Evolutionary conservation across 2,329 filamentous ascomycete species (phyloP).

Genomic region (Diaporthe australafricana): DNA sequence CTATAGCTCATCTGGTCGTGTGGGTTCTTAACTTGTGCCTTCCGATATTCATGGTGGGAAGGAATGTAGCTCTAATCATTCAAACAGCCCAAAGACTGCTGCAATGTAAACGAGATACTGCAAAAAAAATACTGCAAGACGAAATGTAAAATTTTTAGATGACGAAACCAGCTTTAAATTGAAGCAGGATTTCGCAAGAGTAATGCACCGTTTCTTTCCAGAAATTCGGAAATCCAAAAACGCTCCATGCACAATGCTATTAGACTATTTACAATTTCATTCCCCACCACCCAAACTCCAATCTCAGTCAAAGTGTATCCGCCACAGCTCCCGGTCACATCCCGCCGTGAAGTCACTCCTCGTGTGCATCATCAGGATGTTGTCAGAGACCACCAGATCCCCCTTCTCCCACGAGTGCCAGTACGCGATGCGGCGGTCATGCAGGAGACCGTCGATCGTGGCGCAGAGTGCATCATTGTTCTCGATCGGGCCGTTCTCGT

Average conservation of each 20-base stretch:
- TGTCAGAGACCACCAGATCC: slow-evolving; percentile 65
- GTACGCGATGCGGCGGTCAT: slow-evolving; percentile 62
- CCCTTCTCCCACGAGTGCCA: slow-evolving; percentile 66
- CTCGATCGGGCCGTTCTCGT: slow-evolving; percentile 4
- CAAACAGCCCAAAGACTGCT: too few species aligned
- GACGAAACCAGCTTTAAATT: too few species aligned
- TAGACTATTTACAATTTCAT: neutral
- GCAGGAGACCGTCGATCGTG: slow-evolving; percentile 55
- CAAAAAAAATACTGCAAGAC: too few species aligned
- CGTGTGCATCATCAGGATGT: slow-evolving; percentile 61
- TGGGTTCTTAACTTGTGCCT: too few species aligned
- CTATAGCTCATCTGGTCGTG: too few species aligned
- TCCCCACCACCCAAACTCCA: too few species aligned
- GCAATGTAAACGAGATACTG: too few species aligned
- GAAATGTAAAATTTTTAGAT: too few species aligned
- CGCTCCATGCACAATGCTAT: neutral
- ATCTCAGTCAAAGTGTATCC: slow-evolving; percentile 60
- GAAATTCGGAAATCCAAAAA: neutral
- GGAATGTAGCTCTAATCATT: too few species aligned
- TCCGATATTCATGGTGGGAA: too few species aligned
- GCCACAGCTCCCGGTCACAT: slow-evolving; percentile 59
- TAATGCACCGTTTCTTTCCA: too few species aligned
- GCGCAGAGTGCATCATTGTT: slow-evolving; percentile 46
- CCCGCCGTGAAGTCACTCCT: slow-evolving; percentile 58
- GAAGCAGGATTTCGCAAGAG: too few species aligned